These are phyloP conservation scores for Picea glauca DNA, from an alignment of 75 land plant species.

Conservation along the genomic window DNA sequence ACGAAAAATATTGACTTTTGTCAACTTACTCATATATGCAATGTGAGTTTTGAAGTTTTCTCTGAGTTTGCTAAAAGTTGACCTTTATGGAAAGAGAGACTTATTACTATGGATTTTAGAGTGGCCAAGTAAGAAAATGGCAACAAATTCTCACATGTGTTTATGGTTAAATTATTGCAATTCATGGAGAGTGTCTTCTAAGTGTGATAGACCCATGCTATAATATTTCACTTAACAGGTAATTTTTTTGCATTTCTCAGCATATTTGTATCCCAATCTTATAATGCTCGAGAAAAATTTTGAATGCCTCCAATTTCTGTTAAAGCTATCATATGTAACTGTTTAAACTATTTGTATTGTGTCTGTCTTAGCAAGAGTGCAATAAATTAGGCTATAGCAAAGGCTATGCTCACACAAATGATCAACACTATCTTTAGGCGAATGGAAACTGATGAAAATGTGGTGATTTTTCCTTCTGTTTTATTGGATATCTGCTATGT, in stretches of 20 bases:
- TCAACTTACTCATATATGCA: too few relatives aligned
- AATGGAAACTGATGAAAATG: slow-evolving; percentile 79
- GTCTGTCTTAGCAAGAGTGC: slow-evolving; percentile 70
- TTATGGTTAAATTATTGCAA: slow-evolving; percentile 37
- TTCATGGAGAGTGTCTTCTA: slow-evolving; percentile 90
- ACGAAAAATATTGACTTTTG: too few relatives aligned
- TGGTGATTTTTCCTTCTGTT: slow-evolving; percentile 6
- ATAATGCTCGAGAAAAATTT: background rate
- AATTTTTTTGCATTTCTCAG: background rate
- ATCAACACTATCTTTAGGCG: slow-evolving; percentile 78
- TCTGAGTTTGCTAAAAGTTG: background rate
- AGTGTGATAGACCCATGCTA: slow-evolving; percentile 82
- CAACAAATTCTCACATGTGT: background rate
- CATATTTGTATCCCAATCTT: background rate
- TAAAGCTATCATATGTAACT: background rate
- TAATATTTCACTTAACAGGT: slow-evolving; percentile 94
- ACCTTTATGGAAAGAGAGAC: background rate
- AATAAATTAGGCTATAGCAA: slow-evolving; percentile 91
- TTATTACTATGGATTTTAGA: background rate
- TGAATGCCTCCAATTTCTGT: background rate
- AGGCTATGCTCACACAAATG: slow-evolving; percentile 96
- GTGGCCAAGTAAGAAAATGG: background rate
- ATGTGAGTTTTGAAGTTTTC: background rate
- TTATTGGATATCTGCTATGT: background rate
- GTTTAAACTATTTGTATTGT: background rate